These are phyloP conservation scores for Pugionium cornutum DNA, from an alignment of 345 rosid genomes.

Conservation along the genomic window DNA sequence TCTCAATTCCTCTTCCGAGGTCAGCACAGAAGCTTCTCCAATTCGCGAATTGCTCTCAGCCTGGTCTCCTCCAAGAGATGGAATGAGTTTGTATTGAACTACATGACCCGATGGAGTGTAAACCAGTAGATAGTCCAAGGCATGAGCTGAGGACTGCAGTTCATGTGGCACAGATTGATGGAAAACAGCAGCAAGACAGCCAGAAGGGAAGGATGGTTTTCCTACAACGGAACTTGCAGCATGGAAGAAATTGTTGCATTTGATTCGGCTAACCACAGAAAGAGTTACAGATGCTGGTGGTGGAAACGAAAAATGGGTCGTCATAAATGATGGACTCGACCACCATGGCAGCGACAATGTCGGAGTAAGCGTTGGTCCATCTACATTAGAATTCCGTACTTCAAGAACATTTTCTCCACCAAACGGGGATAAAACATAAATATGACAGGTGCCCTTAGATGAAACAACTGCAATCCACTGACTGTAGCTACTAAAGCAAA, in stretches of 20 bases:
- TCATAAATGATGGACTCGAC: slow-evolving; percentile 70
- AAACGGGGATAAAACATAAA: slow-evolving; percentile 84
- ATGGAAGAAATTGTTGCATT: slow-evolving; percentile 66
- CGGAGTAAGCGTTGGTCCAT: slow-evolving; percentile 70
- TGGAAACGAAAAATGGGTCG: slow-evolving; percentile 53
- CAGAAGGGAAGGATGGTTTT: slow-evolving; percentile 72
- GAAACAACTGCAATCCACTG: slow-evolving; percentile 95
- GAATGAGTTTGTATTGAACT: slow-evolving; percentile 81
- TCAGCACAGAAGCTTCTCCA: slow-evolving; percentile 50
- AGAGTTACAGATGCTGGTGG: slow-evolving; percentile 76
- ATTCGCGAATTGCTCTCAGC: slow-evolving; percentile 55
- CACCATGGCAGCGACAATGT: slow-evolving; percentile 84
- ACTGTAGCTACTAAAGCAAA: slow-evolving; percentile 84
- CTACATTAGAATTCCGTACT: slow-evolving; percentile 63
- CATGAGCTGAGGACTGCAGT: slow-evolving; percentile 45
- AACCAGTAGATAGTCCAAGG: slow-evolving; percentile 77
- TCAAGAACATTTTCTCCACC: slow-evolving; percentile 93
- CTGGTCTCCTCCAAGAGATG: slow-evolving; percentile 67
- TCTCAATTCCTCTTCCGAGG: slow-evolving; percentile 73
- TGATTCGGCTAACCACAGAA: slow-evolving; percentile 89
- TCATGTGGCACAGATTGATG: slow-evolving; percentile 57
- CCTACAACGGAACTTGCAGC: slow-evolving; percentile 74
- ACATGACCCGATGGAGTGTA: slow-evolving; percentile 93
- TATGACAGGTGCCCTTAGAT: slow-evolving; percentile 87
- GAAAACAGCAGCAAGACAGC: slow-evolving; percentile 81